A percentile compares a stretch with the other conserved stretches of the same genome.
Evolutionary conservation across 371 early-diverging fungal genomes (phyloP).

Genomic region (Lichtheimia hyalospora): DNA sequence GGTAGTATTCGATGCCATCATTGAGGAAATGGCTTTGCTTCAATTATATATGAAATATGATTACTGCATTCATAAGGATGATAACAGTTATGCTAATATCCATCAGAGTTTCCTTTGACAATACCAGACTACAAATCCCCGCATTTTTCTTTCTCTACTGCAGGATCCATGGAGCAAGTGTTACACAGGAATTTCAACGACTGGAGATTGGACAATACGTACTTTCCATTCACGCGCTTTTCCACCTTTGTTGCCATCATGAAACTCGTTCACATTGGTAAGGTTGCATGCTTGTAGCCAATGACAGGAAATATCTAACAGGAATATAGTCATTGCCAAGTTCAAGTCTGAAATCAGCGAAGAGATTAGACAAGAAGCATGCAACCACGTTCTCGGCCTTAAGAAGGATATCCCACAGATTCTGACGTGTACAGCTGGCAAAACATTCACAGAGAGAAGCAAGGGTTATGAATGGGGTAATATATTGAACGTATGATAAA

Average conservation of each 20-base stretch:
- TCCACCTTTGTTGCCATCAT: conserved; percentile 4
- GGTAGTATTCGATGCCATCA: too few species aligned
- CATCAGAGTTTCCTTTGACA: too few species aligned
- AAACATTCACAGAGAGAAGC: conserved; percentile 47
- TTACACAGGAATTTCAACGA: too few species aligned
- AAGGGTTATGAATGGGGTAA: conserved; percentile 48
- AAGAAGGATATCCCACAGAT: conserved; percentile 42
- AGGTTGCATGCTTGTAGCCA: not conserved
- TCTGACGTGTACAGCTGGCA: conserved; percentile 33
- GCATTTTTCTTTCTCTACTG: too few species aligned
- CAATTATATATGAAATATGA: too few species aligned
- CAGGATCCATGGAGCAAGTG: too few species aligned
- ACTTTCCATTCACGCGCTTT: not conserved
- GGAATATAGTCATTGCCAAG: conserved; percentile 37
- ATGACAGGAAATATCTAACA: not conserved
- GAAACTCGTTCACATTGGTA: conserved; percentile 44
- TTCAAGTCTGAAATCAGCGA: conserved; percentile 44
- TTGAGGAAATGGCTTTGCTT: too few species aligned
- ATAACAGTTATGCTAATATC: too few species aligned
- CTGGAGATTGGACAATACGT: not conserved
- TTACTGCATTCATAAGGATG: too few species aligned
- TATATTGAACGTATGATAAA: too few species aligned
- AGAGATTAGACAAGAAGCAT: conserved; percentile 13
- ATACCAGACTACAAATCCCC: too few species aligned
- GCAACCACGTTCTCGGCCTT: conserved; percentile 27